Conservation (phyloP, 192 early-diverging fungal genomes). For the Umbelopsis sp. region DNA sequence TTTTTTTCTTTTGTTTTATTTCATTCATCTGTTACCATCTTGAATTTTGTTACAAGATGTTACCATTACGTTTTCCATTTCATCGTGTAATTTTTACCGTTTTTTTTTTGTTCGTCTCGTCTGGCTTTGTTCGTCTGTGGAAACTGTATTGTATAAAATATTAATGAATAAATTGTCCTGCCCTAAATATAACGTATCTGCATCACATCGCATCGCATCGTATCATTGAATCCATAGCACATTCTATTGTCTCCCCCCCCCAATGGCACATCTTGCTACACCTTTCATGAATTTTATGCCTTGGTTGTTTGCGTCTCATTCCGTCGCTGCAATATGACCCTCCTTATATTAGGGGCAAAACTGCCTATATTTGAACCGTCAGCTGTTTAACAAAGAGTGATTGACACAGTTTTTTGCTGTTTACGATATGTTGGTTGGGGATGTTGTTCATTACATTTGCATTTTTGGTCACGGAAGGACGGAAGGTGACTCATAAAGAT, state of each 20-base stretch:
- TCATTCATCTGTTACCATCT: no score
- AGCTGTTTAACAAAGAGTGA: not conserved
- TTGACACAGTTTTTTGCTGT: not conserved
- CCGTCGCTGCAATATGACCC: not conserved
- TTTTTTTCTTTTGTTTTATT: not conserved
- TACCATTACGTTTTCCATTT: no score
- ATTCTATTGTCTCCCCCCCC: no score
- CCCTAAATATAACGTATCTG: not conserved
- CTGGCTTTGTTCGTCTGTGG: no score
- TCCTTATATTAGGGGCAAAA: not conserved
- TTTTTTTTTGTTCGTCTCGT: not conserved
- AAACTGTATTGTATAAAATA: not conserved
- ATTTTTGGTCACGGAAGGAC: not conserved
- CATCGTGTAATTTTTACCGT: not conserved
- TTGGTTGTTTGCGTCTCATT: no score
- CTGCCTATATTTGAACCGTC: no score
- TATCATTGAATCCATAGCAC: no score
- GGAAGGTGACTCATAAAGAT: no score
- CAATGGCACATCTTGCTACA: no score
- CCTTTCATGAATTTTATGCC: no score
- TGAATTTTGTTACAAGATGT: not conserved
- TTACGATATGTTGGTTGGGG: not conserved
- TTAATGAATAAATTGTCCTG: not conserved
- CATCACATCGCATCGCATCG: not conserved
- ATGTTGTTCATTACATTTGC: not conserved